These are phyloP conservation scores for Solanum habrochaites DNA, from an alignment of 257 asterid genomes.

Conservation along the genomic window DNA sequence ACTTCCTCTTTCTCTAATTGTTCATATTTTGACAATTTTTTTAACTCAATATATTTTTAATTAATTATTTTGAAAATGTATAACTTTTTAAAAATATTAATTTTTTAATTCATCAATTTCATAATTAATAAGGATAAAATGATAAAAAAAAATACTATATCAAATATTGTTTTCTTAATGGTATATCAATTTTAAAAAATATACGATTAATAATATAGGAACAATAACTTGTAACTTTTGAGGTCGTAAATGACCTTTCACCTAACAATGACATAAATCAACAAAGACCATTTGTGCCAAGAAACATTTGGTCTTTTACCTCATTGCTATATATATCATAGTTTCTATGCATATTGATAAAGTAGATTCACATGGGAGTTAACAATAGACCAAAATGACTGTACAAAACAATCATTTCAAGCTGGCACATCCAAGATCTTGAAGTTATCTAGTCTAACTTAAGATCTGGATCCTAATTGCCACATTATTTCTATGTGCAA, in stretches of 20 bases:
- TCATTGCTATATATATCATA: background rate
- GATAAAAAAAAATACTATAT: too few species aligned
- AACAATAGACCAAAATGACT: background rate
- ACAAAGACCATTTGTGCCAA: background rate
- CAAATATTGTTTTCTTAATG: too few species aligned
- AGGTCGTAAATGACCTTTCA: background rate
- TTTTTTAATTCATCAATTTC: too few species aligned
- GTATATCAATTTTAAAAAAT: too few species aligned
- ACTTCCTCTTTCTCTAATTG: too few species aligned
- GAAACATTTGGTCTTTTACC: background rate
- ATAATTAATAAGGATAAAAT: too few species aligned
- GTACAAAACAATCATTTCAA: background rate
- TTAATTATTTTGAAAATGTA: too few species aligned
- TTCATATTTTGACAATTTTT: too few species aligned
- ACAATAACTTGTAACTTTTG: background rate
- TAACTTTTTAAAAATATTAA: too few species aligned
- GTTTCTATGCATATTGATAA: background rate
- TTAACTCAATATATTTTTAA: too few species aligned
- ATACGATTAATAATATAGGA: too few species aligned
- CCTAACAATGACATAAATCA: background rate
- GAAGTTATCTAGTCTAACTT: background rate
- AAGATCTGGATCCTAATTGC: background rate
- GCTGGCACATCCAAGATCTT: background rate
- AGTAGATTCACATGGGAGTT: background rate
- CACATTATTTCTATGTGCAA: background rate